Evolutionary conservation across 2,329 filamentous ascomycete genomes (phyloP).

Genomic region (Xylaria sp.): DNA sequence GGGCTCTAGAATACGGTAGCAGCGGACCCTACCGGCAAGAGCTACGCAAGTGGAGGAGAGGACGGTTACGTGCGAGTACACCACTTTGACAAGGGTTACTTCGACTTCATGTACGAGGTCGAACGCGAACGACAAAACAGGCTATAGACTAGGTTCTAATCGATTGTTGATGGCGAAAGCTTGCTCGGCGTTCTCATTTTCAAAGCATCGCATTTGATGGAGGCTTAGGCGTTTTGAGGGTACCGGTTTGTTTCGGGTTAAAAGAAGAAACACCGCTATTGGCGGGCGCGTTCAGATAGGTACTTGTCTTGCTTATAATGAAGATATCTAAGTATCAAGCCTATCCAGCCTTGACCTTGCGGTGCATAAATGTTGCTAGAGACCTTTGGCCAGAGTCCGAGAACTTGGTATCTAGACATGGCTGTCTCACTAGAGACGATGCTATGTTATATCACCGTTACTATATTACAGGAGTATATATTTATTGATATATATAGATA

Average conservation of each 20-base stretch:
- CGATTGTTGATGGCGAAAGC: constrained; percentile 35
- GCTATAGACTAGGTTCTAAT: constrained; percentile 44
- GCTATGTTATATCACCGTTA: background rate
- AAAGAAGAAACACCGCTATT: constrained; percentile 32
- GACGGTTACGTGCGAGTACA: constrained; percentile 98
- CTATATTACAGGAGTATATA: too few species aligned
- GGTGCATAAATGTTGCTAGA: background rate
- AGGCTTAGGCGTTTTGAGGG: constrained; percentile 47
- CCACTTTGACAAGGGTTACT: constrained; percentile 98
- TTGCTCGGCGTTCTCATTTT: constrained; percentile 44
- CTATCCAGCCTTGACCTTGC: background rate
- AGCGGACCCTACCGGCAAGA: constrained; percentile 88
- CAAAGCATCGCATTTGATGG: constrained; percentile 47
- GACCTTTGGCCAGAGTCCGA: background rate
- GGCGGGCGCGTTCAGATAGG: constrained; percentile 34
- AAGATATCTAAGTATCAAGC: constrained; percentile 41
- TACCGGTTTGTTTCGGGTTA: constrained; percentile 41
- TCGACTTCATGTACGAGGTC: constrained; percentile 98
- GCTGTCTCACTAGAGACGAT: background rate
- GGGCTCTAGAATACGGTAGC: constrained; percentile 82
- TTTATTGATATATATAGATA: too few species aligned
- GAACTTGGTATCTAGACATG: background rate
- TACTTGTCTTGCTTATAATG: constrained; percentile 41
- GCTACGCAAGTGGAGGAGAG: constrained; percentile 95
- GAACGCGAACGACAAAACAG: constrained; percentile 78